Evolutionary conservation across 345 rosid species (phyloP).

Genomic region (Eutrema japonicum): DNA sequence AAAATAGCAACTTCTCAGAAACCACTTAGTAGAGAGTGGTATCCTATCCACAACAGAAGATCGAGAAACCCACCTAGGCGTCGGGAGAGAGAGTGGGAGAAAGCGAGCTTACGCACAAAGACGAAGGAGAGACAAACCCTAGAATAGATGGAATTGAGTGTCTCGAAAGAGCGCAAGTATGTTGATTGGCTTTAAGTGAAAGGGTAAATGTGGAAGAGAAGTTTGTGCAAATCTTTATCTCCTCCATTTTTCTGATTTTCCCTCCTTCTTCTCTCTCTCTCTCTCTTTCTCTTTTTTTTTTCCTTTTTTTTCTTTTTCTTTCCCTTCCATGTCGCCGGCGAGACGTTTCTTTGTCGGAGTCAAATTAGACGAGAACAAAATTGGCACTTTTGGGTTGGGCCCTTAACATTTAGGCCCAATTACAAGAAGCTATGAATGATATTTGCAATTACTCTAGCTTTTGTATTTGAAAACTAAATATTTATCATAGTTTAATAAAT

Average conservation of each 20-base stretch:
- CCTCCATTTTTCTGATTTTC: slow-evolving; percentile 51
- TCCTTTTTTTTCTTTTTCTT: background rate
- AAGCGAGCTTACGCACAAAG: slow-evolving; percentile 17
- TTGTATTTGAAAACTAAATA: no score
- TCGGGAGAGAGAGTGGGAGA: slow-evolving; percentile 5
- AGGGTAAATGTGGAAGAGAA: slow-evolving; percentile 41
- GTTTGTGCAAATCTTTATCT: slow-evolving; percentile 45
- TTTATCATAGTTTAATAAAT: no score
- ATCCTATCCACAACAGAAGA: slow-evolving; percentile 1
- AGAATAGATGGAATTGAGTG: slow-evolving; percentile 27
- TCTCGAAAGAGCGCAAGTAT: slow-evolving; percentile 38
- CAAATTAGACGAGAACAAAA: background rate
- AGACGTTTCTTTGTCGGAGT: slow-evolving; percentile 7
- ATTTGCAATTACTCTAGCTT: no score
- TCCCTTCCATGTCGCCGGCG: slow-evolving; percentile 34
- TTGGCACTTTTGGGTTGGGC: slow-evolving; percentile 8
- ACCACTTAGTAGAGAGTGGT: slow-evolving; percentile 3
- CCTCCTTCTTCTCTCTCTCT: slow-evolving; percentile 21
- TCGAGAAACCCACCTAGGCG: slow-evolving; percentile 8
- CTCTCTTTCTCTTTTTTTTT: background rate
- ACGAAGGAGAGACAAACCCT: slow-evolving; percentile 36
- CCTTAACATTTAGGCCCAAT: slow-evolving; percentile 19
- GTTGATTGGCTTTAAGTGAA: slow-evolving; percentile 41
- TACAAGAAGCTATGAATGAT: background rate
- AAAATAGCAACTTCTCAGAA: background rate